These are phyloP conservation scores for Dalbergia cultrata DNA, from an alignment of 306 rosid genomes.

Conservation along the genomic window DNA sequence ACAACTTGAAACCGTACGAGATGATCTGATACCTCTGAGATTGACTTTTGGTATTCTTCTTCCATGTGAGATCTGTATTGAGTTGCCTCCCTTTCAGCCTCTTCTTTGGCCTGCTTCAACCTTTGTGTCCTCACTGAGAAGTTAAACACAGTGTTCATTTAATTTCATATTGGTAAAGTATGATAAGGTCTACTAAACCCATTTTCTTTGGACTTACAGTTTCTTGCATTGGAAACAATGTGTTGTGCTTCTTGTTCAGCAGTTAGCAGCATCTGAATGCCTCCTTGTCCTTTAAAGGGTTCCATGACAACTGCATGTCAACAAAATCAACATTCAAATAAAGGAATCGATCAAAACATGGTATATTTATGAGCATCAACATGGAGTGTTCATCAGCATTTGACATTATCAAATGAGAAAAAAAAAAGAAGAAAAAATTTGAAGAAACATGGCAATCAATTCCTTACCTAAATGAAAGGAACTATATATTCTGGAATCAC, in stretches of 20 bases:
- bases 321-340: conserved; percentile 21
- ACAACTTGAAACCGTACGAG: neutral
- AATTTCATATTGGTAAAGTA: neutral
- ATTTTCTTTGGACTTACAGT: conserved; percentile 51
- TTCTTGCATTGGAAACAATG: conserved; percentile 75
- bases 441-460: conserved; percentile 20
- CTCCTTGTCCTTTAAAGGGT: conserved; percentile 82
- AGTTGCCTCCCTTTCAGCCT: conserved; percentile 73
- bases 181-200: neutral
- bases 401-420: neutral
- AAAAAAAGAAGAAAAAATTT: conserved; percentile 1
- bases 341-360: neutral
- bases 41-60: conserved; percentile 67
- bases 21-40: conserved; percentile 62
- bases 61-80: conserved; percentile 69
- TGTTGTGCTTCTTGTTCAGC: conserved; percentile 93
- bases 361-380: neutral
- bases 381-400: neutral
- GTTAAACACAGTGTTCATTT: conserved; percentile 36
- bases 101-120: conserved; percentile 81
- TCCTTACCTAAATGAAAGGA: conserved; percentile 38
- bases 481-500: neutral
- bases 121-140: conserved; percentile 66
- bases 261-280: conserved; percentile 84
- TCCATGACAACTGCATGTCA: conserved; percentile 61